These are phyloP conservation scores for Mortierella antarctica DNA, from an alignment of 192 early-diverging fungal species.

Conservation along the genomic window DNA sequence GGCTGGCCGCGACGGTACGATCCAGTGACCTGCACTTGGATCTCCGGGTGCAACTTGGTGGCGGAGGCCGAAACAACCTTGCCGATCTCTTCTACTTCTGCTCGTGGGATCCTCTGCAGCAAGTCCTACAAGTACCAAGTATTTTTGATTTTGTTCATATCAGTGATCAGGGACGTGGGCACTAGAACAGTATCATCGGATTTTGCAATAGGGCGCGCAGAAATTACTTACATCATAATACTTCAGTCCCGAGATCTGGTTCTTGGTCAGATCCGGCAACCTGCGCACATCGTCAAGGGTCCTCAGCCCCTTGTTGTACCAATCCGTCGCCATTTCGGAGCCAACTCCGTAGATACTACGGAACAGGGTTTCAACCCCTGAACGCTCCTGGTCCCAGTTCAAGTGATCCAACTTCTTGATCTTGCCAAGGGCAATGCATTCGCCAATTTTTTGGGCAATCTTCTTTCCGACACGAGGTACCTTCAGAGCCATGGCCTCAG, in stretches of 20 bases:
- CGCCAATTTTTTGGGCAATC: conserved; percentile 50
- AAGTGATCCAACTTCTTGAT: conserved; percentile 50
- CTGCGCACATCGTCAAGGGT: conserved; percentile 44
- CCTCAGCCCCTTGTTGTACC: conserved; percentile 40
- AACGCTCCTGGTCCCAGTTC: conserved; percentile 40
- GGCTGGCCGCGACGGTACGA: conserved; percentile 52
- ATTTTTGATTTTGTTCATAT: background rate
- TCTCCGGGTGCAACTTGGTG: conserved; percentile 28
- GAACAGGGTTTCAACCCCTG: conserved; percentile 30
- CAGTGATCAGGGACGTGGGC: background rate
- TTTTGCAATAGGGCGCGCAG: background rate
- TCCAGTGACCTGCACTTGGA: conserved; percentile 43
- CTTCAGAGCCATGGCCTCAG: conserved; percentile 48
- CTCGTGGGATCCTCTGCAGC: conserved; percentile 39
- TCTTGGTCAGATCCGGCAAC: conserved; percentile 29
- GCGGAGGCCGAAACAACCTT: conserved; percentile 21
- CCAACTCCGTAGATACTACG: conserved; percentile 41
- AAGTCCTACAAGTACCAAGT: conserved; percentile 15
- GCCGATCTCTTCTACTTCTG: conserved; percentile 50
- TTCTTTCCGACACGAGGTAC: conserved; percentile 49
- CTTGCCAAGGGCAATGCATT: conserved; percentile 32
- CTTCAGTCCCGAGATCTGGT: conserved; percentile 36
- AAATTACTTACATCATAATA: conserved; percentile 34
- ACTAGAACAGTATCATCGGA: background rate
- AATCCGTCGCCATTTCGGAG: conserved; percentile 37